Base-by-base conservation (phyloP, 2,329 filamentous ascomycete species). In the Aureobasidium lini region DNA sequence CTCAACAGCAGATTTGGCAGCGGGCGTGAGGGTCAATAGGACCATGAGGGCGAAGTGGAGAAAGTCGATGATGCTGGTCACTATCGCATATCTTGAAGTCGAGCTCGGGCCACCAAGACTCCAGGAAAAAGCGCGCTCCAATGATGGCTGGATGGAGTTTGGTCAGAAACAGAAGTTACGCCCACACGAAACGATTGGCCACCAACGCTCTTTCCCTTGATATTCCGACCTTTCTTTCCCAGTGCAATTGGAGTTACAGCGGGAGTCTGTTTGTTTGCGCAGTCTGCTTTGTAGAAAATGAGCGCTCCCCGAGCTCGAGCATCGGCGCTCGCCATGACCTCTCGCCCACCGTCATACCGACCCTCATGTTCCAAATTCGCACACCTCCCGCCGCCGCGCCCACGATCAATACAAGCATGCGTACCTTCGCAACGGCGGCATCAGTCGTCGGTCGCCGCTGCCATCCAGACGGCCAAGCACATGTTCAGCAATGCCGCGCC, bases 21-120 rank as follows among this genome's bases (percentile, higher is more conserved):
- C 77, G 66, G 81, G 71, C 4, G 88, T 92, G 79, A 90, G 87
- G n/a, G 85, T 89, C 43, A 94, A 83, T 44, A 88, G 78, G 16
- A 92, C 88, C 89, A 93, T 93, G 15, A 43, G 42, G 23, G 31
- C 42, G 34, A 47, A 6, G 10, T 31, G 34, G 5, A 29, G n/a
- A 16, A 28, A 23, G 15, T 31, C 10, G 32, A 16, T 23, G 23
- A 57, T 13, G 39, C 15, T 31, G 54, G 2, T 32, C 6, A 6
- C 6, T 44, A n/a, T 44, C 29, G 32, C 16, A 23, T 13, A 52
- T 46, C 16, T 44, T 3, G 4, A 31, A 13, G 28, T 13, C 11
- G 54, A 57, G 54, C 54, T 48, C 43, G 54, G 54, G 10, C 54
- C 54, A 57, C 42, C 1, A 7, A 11, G 5, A 32, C 36, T 50